phyloP scores from a whole-genome alignment of 768 basidiomycete genomes.

The Pleurotus tuoliensis region DNA sequence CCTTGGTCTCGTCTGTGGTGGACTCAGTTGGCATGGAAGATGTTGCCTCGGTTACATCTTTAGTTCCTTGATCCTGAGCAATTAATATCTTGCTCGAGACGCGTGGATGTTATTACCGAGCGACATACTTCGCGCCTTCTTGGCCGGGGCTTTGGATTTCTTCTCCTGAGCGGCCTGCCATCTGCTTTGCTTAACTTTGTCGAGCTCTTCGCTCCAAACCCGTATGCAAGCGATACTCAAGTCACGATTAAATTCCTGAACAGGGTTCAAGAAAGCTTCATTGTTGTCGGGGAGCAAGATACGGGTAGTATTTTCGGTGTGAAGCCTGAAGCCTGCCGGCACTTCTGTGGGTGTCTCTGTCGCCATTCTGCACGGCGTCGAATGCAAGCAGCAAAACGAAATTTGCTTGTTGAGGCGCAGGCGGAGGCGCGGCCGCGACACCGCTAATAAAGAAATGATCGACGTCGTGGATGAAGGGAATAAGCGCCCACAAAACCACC shows the following conservation, averaged over 20 bases:
- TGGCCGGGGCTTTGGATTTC: slow-evolving; percentile 35
- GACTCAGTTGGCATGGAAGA: neutral
- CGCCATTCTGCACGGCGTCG: slow-evolving; percentile 16
- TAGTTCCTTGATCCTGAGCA: slow-evolving; percentile 1
- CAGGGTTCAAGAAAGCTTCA: slow-evolving; percentile 93
- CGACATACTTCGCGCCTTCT: slow-evolving; percentile 44
- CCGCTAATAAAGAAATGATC: neutral
- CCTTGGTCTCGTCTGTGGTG: neutral
- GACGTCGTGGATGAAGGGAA: neutral
- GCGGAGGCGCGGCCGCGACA: neutral
- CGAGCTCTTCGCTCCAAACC: slow-evolving; percentile 77
- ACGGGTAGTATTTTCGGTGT: slow-evolving; percentile 77
- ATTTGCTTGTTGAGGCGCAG: neutral
- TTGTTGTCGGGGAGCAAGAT: slow-evolving; percentile 72
- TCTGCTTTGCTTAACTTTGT: slow-evolving; percentile 56
- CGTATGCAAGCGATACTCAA: slow-evolving; percentile 87
- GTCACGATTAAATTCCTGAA: slow-evolving; percentile 98
- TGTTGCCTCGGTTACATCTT: neutral
- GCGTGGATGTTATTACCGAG: neutral
- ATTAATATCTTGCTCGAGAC: neutral
- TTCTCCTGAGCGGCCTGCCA: slow-evolving; percentile 54
- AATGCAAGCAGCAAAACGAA: neutral
- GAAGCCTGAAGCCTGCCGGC: slow-evolving; percentile 73
- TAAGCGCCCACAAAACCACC: neutral
- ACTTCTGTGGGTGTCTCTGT: slow-evolving; percentile 30